Conservation (phyloP, 2,329 filamentous ascomycete genomes). For the Mycosphaerella sp. region DNA sequence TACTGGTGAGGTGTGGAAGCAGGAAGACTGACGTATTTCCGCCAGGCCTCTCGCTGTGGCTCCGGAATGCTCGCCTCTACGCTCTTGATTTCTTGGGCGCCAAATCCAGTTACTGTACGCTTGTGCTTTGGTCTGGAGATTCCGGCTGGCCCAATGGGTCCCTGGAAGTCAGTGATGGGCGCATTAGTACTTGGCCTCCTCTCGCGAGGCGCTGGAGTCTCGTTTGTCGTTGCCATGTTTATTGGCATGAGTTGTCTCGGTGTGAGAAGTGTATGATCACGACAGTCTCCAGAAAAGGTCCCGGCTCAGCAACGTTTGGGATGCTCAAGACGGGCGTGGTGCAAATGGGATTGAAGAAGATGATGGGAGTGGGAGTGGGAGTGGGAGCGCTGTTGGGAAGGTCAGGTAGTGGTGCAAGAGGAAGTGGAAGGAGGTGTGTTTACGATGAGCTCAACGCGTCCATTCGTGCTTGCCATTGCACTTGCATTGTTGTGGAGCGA, state of each 20-base stretch:
- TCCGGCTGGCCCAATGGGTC: constrained; percentile 69
- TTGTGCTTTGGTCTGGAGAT: constrained; percentile 94
- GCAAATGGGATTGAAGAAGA: background rate
- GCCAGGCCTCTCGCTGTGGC: constrained; percentile 71
- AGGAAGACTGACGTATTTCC: constrained; percentile 48
- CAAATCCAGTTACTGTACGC: constrained; percentile 92
- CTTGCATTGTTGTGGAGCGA: background rate
- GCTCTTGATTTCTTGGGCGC: constrained; percentile 81
- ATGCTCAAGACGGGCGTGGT: too few relatives aligned
- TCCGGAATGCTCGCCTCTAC: constrained; percentile 91
- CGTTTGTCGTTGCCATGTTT: constrained; percentile 32
- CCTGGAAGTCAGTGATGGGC: constrained; percentile 79
- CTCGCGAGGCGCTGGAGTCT: constrained; percentile 48
- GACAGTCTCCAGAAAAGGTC: background rate
- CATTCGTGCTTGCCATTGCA: constrained; percentile 2
- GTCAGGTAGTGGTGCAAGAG: background rate
- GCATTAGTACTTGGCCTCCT: constrained; percentile 74
- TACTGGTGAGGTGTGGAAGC: background rate
- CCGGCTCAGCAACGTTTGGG: too few relatives aligned
- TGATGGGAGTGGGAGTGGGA: background rate
- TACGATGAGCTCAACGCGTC: constrained; percentile 6
- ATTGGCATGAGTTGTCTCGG: background rate
- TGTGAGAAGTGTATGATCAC: background rate
- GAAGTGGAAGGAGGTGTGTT: background rate
- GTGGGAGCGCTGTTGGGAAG: too few relatives aligned